Evolutionary conservation across 106 monocot genomes (phyloP).

Genomic region (Dendrobium huoshanense): DNA sequence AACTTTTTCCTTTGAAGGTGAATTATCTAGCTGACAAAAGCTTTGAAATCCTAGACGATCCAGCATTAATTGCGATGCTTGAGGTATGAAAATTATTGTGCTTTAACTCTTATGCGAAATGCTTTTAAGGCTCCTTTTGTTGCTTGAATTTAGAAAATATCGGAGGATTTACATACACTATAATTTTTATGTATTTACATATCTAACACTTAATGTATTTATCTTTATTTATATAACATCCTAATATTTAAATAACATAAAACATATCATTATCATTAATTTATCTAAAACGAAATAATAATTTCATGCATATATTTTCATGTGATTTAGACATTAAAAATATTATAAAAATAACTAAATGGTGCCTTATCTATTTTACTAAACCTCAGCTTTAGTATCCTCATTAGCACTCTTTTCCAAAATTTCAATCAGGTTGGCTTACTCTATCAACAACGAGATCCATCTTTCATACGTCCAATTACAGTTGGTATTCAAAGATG

Average conservation of each 20-base stretch:
- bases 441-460: slow-evolving; percentile 81
- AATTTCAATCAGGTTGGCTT: slow-evolving; percentile 66
- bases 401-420: not conserved
- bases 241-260: no score
- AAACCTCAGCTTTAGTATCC: not conserved
- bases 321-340: not conserved
- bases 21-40: slow-evolving; percentile 84
- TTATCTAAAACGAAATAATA: not conserved
- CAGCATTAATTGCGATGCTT: slow-evolving; percentile 57
- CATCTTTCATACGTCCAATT: slow-evolving; percentile 82
- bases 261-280: no score
- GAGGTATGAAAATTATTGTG: slow-evolving; percentile 47
- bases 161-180: not conserved
- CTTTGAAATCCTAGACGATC: slow-evolving; percentile 87
- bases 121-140: not conserved
- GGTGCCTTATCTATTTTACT: not conserved
- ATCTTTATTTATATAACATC: no score
- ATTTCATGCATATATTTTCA: not conserved
- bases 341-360: not conserved
- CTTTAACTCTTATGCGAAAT: not conserved
- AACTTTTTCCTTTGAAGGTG: slow-evolving; percentile 30
- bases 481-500: slow-evolving; percentile 81
- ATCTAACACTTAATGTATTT: not conserved
- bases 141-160: not conserved
- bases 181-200: not conserved